A percentile compares a stretch with the other conserved stretches of the same genome.
phyloP scores from a whole-genome alignment of 495 filamentous ascomycete genomes.

The Trichoderma reesei region DNA sequence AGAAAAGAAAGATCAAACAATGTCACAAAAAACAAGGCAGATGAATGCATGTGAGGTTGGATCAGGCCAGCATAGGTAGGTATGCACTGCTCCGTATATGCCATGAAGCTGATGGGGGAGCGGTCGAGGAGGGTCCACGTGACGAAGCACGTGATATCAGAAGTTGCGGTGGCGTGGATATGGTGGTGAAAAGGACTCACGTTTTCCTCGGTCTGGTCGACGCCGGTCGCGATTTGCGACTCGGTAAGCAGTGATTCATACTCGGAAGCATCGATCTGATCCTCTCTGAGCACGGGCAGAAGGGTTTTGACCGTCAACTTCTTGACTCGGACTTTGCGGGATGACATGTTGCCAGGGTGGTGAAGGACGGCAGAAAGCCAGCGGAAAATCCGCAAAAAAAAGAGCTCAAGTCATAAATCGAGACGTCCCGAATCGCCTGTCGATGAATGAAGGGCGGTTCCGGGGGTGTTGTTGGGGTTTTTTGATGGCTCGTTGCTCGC shows the following conservation, averaged over 20 bases:
- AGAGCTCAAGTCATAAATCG: conserved; percentile 35
- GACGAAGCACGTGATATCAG: conserved; percentile 34
- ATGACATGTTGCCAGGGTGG: conserved; percentile 48
- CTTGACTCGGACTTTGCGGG: conserved; percentile 72
- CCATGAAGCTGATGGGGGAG: conserved; percentile 19
- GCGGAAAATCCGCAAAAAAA: conserved; percentile 41
- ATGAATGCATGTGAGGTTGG: background rate
- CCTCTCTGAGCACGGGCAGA: conserved; percentile 76
- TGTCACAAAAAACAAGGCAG: no score
- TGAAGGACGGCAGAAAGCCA: conserved; percentile 29
- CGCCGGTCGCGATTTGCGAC: conserved; percentile 81
- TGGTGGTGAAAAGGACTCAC: conserved; percentile 56
- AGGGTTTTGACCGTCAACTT: conserved; percentile 83
- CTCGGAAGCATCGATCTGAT: conserved; percentile 73
- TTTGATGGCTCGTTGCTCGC: conserved; percentile 47
- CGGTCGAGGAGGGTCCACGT: conserved; percentile 40
- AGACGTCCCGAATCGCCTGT: conserved; percentile 47
- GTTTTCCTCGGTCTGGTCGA: conserved; percentile 93
- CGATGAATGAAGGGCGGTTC: conserved; percentile 39
- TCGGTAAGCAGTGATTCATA: conserved; percentile 45
- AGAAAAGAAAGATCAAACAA: background rate
- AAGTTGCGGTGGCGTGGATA: conserved; percentile 23
- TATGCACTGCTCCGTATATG: background rate
- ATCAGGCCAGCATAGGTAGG: background rate
- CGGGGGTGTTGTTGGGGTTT: conserved; percentile 33